Conservation (phyloP, 768 basidiomycete genomes). For the Russula brevipes region DNA sequence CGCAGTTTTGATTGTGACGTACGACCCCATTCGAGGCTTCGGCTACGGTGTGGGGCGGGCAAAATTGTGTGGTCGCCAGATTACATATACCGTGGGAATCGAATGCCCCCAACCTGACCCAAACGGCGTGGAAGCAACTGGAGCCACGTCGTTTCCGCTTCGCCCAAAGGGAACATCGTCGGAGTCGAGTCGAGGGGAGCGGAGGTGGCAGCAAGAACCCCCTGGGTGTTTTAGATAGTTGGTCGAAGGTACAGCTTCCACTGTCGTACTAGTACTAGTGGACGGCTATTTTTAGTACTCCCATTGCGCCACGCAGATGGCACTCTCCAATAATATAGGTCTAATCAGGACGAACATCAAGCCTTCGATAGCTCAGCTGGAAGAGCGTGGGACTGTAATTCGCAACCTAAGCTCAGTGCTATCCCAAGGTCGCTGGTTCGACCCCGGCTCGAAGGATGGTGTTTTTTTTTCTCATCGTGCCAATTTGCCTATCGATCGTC, state of each 20-base stretch:
- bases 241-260: too few species aligned
- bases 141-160: neutral
- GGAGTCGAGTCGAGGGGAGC: neutral
- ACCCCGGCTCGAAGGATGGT: constrained; percentile 32
- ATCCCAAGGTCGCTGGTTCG: constrained; percentile 35
- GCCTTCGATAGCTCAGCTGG: constrained; percentile 35
- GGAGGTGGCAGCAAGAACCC: too few species aligned
- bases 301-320: too few species aligned
- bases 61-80: too few species aligned
- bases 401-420: neutral
- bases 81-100: constrained; percentile 5
- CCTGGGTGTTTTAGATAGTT: too few species aligned
- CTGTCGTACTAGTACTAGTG: too few species aligned
- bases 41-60: neutral
- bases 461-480: neutral
- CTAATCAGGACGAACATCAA: neutral
- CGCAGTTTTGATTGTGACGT: constrained; percentile 41
- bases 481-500: too few species aligned
- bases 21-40: constrained; percentile 33
- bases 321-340: neutral
- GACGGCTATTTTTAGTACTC: neutral
- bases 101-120: neutral
- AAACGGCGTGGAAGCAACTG: neutral
- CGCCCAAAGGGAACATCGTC: neutral
- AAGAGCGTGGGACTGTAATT: constrained; percentile 35